These are phyloP conservation scores for Acrodontium crateriforme DNA, from an alignment of 2,329 filamentous ascomycete species.

Conservation along the genomic window DNA sequence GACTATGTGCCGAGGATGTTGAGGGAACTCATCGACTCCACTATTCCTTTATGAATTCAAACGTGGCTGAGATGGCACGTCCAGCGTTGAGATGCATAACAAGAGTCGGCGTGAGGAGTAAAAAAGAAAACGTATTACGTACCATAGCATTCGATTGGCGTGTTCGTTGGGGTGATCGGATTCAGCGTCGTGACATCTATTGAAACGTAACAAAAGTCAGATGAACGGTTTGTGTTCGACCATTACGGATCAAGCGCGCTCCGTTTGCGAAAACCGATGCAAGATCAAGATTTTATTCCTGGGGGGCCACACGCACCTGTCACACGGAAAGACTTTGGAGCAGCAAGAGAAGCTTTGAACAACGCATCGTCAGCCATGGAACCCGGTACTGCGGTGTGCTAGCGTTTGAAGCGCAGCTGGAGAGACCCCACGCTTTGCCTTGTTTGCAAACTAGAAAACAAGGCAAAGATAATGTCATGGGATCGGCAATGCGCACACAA, in stretches of 20 bases:
- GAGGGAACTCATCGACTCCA: too few species aligned
- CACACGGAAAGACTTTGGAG: slow-evolving; percentile 42
- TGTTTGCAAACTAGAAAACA: too few species aligned
- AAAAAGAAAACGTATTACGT: slow-evolving; percentile 15
- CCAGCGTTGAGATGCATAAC: not conserved
- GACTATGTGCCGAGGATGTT: too few species aligned
- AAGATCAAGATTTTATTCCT: too few species aligned
- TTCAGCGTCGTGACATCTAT: slow-evolving; percentile 59
- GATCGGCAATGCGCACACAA: too few species aligned
- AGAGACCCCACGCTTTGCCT: too few species aligned
- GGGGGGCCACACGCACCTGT: slow-evolving; percentile 36
- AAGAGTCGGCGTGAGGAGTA: not conserved
- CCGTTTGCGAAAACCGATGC: too few species aligned
- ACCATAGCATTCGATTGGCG: slow-evolving; percentile 72
- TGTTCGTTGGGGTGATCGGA: slow-evolving; percentile 66
- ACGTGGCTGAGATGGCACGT: not conserved
- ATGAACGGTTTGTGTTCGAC: too few species aligned
- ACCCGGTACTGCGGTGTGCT: too few species aligned
- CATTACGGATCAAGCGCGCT: too few species aligned
- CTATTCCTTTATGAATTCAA: not conserved
- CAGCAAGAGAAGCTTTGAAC: slow-evolving; percentile 40
- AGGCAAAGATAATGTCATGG: too few species aligned
- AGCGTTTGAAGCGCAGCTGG: too few species aligned
- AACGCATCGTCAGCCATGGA: not conserved
- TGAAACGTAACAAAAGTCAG: slow-evolving; percentile 1